A percentile compares a stretch with the other conserved stretches of the same genome.
Evolutionary conservation across 2,329 filamentous ascomycete species (phyloP).

Genomic region (Sporothrix schenckii): DNA sequence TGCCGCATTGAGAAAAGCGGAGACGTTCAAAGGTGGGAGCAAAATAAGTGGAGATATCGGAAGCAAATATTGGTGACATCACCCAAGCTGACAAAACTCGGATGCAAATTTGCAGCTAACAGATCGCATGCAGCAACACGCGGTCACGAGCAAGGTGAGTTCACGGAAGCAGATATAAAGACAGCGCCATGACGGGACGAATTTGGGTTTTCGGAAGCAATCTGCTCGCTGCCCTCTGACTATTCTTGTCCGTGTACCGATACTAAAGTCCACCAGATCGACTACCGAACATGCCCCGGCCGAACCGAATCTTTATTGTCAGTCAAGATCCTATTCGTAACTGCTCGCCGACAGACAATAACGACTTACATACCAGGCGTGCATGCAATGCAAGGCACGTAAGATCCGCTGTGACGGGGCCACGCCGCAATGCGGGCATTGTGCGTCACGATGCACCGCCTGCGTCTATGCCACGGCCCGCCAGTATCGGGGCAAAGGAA

Average conservation of each 20-base stretch:
- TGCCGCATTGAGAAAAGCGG: neutral
- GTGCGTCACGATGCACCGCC: neutral
- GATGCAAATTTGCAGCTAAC: neutral
- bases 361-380: conserved; percentile 2
- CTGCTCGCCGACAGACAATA: neutral
- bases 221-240: neutral
- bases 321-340: neutral
- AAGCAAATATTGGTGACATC: neutral
- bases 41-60: neutral
- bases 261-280: no score
- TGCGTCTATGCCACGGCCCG: conserved; percentile 6
- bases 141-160: no score
- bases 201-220: neutral
- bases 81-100: neutral
- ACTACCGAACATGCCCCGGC: neutral
- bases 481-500: conserved; percentile 9
- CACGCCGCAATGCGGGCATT: neutral
- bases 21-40: neutral
- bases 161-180: neutral
- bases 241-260: neutral
- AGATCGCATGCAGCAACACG: no score
- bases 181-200: no score
- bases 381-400: conserved; percentile 13
- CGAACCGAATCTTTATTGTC: conserved; percentile 13
- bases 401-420: neutral